Percentiles rank a stretch among this genome's conserved stretches.
phyloP scores from a whole-genome alignment of 371 early-diverging fungal genomes.

The Apophysomyces trapeziformis region DNA sequence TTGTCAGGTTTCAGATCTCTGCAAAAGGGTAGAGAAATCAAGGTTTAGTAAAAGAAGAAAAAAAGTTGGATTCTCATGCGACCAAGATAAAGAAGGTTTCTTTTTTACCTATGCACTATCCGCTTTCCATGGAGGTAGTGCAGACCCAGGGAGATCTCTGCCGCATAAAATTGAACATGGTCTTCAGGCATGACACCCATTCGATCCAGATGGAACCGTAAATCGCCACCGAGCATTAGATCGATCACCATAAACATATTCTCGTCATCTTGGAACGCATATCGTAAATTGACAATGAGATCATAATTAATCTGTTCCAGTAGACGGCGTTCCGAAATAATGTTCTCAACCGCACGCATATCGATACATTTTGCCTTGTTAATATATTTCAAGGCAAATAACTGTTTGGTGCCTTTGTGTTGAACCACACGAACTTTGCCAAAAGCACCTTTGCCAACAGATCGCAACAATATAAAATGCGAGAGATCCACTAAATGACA shows the following conservation, averaged over 20 bases:
- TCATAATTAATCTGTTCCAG: conserved; percentile 54
- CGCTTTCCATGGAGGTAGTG: conserved; percentile 66
- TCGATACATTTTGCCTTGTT: conserved; percentile 59
- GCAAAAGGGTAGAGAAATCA: not conserved
- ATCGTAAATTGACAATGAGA: conserved; percentile 71
- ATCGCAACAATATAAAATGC: conserved; percentile 55
- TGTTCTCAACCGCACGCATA: conserved; percentile 56
- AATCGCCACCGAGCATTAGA: conserved; percentile 87
- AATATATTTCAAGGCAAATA: conserved; percentile 67
- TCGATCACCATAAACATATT: conserved; percentile 81
- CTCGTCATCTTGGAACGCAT: conserved; percentile 82
- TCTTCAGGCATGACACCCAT: conserved; percentile 65
- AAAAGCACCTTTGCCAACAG: conserved; percentile 75
- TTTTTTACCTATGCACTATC: conserved; percentile 62
- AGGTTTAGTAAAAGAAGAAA: conserved; percentile 4
- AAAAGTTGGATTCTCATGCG: not conserved
- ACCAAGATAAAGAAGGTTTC: no score
- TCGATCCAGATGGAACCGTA: conserved; percentile 79
- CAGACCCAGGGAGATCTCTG: conserved; percentile 73
- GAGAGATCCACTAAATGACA: conserved; percentile 11
- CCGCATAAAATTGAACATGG: conserved; percentile 77
- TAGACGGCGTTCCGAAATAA: conserved; percentile 58
- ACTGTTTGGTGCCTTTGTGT: conserved; percentile 64
- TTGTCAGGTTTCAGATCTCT: conserved; percentile 98
- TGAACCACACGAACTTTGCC: conserved; percentile 87